Evolutionary conservation across 2,329 filamentous ascomycete species (phyloP).

Genomic region (Aspergillus niger): DNA sequence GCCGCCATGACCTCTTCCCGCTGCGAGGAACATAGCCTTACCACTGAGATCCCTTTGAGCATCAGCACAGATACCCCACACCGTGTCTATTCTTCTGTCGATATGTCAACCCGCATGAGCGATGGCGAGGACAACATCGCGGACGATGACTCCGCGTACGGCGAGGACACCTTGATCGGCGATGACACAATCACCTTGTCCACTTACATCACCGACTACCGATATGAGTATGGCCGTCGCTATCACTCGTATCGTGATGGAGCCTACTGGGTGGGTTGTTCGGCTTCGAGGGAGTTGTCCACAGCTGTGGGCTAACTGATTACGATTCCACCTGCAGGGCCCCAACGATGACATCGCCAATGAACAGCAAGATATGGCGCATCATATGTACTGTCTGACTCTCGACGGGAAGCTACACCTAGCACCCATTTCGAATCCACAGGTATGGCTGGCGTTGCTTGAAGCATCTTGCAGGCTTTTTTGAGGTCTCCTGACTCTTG

Average conservation of each 20-base stretch:
- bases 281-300: neutral
- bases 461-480: neutral
- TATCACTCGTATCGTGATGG: slow-evolving; percentile 39
- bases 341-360: slow-evolving; percentile 29
- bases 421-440: slow-evolving; percentile 28
- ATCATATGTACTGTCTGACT: slow-evolving; percentile 44
- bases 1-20: slow-evolving; percentile 9
- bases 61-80: neutral
- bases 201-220: slow-evolving; percentile 32
- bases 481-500: neutral
- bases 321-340: slow-evolving; percentile 4
- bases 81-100: neutral
- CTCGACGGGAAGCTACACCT: slow-evolving; percentile 33
- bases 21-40: slow-evolving; percentile 1
- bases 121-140: slow-evolving; percentile 10
- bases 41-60: neutral
- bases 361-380: slow-evolving; percentile 32
- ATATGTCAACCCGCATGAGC: neutral
- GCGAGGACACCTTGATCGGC: slow-evolving; percentile 21
- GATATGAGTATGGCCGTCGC: slow-evolving; percentile 33
- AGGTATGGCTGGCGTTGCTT: slow-evolving; percentile 12
- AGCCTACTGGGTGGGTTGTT: slow-evolving; percentile 24
- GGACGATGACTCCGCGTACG: slow-evolving; percentile 24
- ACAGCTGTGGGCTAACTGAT: neutral
- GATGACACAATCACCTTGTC: slow-evolving; percentile 31